Conservation (phyloP, 2,329 filamentous ascomycete genomes). For the Nemania abortiva region DNA sequence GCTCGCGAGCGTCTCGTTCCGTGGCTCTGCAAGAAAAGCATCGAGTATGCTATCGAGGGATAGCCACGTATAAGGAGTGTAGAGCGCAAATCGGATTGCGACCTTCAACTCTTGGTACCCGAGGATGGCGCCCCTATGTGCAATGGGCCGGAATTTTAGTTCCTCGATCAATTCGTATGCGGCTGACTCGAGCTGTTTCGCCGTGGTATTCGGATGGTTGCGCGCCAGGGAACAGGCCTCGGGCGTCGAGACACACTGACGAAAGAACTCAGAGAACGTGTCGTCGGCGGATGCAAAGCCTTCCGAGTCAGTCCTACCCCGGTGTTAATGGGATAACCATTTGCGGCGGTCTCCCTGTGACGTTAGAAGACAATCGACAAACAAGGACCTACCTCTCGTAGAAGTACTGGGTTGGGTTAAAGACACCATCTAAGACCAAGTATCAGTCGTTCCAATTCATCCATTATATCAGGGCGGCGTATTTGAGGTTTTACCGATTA, state of each 20-base stretch:
- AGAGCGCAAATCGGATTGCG: slow-evolving; percentile 39
- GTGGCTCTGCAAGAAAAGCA: slow-evolving; percentile 31
- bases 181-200: slow-evolving; percentile 58
- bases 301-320: slow-evolving; percentile 43
- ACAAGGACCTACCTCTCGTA: slow-evolving; percentile 41
- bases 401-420: slow-evolving; percentile 52
- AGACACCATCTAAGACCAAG: slow-evolving; percentile 27
- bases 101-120: slow-evolving; percentile 46
- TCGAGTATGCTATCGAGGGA: slow-evolving; percentile 33
- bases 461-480: background rate
- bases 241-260: slow-evolving; percentile 46
- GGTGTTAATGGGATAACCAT: background rate
- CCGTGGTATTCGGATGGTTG: slow-evolving; percentile 47
- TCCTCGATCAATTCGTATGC: slow-evolving; percentile 47
- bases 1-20: slow-evolving; percentile 30
- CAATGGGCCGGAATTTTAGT: slow-evolving; percentile 48
- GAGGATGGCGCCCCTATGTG: slow-evolving; percentile 41
- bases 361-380: background rate
- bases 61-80: slow-evolving; percentile 40
- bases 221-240: slow-evolving; percentile 48
- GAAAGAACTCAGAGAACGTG: slow-evolving; percentile 48
- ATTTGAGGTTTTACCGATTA: slow-evolving; percentile 54
- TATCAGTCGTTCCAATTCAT: slow-evolving; percentile 2
- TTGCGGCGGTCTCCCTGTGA: background rate
- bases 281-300: slow-evolving; percentile 46